phyloP scores from a whole-genome alignment of 2,329 filamentous ascomycete species.

The Penicillium hordei region DNA sequence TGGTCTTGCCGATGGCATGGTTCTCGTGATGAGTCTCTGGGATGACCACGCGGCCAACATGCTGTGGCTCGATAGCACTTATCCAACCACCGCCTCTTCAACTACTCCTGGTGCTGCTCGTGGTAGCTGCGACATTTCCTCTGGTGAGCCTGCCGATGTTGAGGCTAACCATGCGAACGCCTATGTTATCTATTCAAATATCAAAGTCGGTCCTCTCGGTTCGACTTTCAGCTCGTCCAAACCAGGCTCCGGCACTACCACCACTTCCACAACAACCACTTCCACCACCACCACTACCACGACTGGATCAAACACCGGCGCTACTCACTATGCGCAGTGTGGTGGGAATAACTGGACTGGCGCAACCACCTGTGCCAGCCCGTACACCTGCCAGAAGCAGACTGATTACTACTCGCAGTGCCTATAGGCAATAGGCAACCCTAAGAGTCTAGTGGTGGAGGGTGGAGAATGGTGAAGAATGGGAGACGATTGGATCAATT shows the following conservation, averaged over 20 bases:
- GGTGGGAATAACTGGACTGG: slow-evolving; percentile 39
- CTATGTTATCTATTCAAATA: slow-evolving; percentile 58
- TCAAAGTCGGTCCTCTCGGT: slow-evolving; percentile 58
- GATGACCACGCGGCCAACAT: slow-evolving; percentile 68
- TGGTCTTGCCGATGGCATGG: slow-evolving; percentile 47
- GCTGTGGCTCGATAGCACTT: slow-evolving; percentile 71
- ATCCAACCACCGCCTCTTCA: slow-evolving; percentile 50
- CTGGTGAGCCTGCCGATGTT: slow-evolving; percentile 53
- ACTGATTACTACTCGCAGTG: slow-evolving; percentile 44
- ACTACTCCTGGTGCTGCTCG: slow-evolving; percentile 52
- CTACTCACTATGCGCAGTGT: slow-evolving; percentile 32
- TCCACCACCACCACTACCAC: slow-evolving; percentile 14
- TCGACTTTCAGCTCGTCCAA: slow-evolving; percentile 45
- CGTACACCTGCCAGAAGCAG: slow-evolving; percentile 34
- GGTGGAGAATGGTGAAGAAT: neutral
- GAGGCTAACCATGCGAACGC: slow-evolving; percentile 50
- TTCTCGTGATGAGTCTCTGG: slow-evolving; percentile 61
- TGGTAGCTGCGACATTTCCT: slow-evolving; percentile 54
- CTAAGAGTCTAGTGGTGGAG: too few relatives aligned
- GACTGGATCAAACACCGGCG: slow-evolving; percentile 11
- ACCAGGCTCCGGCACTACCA: slow-evolving; percentile 12
- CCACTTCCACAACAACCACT: slow-evolving; percentile 3
- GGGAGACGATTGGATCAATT: neutral
- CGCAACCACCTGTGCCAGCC: slow-evolving; percentile 34
- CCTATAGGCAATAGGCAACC: slow-evolving; percentile 18